Conservation (phyloP, 2,329 filamentous ascomycete species). For the Aspergillaceae sp. region DNA sequence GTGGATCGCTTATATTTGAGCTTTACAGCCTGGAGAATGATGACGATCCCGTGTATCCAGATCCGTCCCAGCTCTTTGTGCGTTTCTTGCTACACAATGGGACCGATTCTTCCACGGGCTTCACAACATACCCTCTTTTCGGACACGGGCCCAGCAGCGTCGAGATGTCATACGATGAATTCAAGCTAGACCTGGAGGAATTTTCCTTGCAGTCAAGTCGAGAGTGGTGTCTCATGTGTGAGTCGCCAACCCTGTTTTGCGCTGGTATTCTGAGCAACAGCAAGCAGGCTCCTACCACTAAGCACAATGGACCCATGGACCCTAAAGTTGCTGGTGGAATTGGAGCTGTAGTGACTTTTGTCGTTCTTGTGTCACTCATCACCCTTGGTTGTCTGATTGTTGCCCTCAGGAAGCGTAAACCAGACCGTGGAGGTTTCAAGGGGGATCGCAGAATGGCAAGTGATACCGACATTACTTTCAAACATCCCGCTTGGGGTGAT, state of each 20-base stretch:
- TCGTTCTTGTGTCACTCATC: constrained; percentile 35
- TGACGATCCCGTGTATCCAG: constrained; percentile 30
- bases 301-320: constrained; percentile 19
- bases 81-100: constrained; percentile 52
- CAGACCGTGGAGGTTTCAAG: constrained; percentile 47
- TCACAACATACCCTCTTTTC: constrained; percentile 44
- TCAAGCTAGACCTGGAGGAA: constrained; percentile 36
- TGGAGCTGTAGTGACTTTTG: constrained; percentile 46
- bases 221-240: constrained; percentile 48
- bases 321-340: constrained; percentile 48
- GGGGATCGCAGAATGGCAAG: constrained; percentile 46
- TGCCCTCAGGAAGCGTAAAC: constrained; percentile 39
- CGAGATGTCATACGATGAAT: constrained; percentile 44
- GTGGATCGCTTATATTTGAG: constrained; percentile 45
- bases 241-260: constrained; percentile 44
- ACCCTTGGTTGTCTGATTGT: constrained; percentile 34
- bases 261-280: constrained; percentile 27
- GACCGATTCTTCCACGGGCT: constrained; percentile 29
- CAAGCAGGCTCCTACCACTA: background rate
- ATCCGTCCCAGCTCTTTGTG: constrained; percentile 42
- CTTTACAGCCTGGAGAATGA: constrained; percentile 38
- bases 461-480: constrained; percentile 45
- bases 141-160: constrained; percentile 37
- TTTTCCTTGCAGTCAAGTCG: constrained; percentile 37
- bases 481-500: constrained; percentile 32